Evolutionary conservation across 805 yeast species (phyloP).

Genomic region (Candida nonsorbophila): DNA sequence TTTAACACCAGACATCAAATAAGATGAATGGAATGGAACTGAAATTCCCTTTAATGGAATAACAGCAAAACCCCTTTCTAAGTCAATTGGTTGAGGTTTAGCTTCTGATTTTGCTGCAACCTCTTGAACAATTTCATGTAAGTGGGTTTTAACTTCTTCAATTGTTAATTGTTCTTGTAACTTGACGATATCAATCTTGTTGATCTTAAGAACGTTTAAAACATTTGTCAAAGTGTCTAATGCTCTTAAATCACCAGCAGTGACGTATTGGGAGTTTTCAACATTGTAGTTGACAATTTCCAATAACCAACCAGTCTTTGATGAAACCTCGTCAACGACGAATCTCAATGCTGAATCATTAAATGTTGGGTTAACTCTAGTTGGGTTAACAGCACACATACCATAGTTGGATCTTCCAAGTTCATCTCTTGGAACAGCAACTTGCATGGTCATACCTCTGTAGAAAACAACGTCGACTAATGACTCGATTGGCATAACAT

Average conservation of each 20-base stretch:
- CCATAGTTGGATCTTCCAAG: constrained; percentile 96
- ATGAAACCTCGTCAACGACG: constrained; percentile 84
- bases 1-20: constrained; percentile 96
- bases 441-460: constrained; percentile 99
- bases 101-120: constrained; percentile 75
- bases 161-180: constrained; percentile 75
- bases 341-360: constrained; percentile 89
- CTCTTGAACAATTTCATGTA: constrained; percentile 82
- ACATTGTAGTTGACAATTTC: constrained; percentile 98
- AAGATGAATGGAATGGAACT: constrained; percentile 99
- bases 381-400: constrained; percentile 98
- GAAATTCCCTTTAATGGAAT: constrained; percentile 98
- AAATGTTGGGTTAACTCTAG: constrained; percentile 84
- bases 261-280: constrained; percentile 96
- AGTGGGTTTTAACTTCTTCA: constrained; percentile 85
- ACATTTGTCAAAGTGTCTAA: constrained; percentile 91
- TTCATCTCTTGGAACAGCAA: constrained; percentile 97
- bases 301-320: constrained; percentile 85
- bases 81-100: constrained; percentile 94
- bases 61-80: constrained; percentile 97
- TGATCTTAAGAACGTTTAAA: constrained; percentile 85
- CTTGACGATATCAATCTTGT: constrained; percentile 89
- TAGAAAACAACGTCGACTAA: constrained; percentile 96
- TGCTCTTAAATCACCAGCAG: constrained; percentile 97
- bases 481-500: constrained; percentile 97